Evolutionary conservation across 2,329 filamentous ascomycete species (phyloP).

Genomic region (Tolypocladium endophyticum): DNA sequence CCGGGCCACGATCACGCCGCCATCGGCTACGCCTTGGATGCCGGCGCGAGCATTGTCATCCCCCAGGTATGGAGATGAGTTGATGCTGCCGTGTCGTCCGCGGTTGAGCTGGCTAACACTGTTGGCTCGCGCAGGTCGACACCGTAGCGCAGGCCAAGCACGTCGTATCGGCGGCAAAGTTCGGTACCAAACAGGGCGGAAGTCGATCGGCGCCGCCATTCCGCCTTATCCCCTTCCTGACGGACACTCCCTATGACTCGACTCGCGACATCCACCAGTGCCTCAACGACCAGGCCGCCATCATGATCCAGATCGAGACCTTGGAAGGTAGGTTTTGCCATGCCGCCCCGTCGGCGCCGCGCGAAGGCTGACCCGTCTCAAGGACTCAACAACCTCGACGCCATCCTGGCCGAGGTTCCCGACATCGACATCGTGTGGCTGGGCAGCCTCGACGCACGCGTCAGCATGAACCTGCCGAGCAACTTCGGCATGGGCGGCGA

Average conservation of each 20-base stretch:
- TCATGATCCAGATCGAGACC: conserved; percentile 38
- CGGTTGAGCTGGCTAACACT: background rate
- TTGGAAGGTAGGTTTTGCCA: conserved; percentile 12
- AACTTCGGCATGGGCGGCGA: conserved; percentile 18
- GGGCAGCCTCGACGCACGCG: conserved; percentile 29
- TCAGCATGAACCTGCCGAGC: conserved; percentile 31
- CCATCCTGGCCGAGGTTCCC: conserved; percentile 32
- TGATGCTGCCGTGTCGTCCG: background rate
- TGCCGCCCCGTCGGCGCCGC: background rate
- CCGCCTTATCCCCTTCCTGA: conserved; percentile 27
- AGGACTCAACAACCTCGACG: conserved; percentile 36
- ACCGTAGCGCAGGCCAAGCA: conserved; percentile 34
- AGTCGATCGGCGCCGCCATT: conserved; percentile 35
- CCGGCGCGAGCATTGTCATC: conserved; percentile 35
- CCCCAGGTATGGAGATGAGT: conserved; percentile 19
- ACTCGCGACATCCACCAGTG: conserved; percentile 23
- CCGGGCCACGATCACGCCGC: conserved; percentile 34
- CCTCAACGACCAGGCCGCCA: conserved; percentile 34
- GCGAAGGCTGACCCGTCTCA: background rate
- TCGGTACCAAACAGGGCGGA: conserved; percentile 26
- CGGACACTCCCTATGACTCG: conserved; percentile 23
- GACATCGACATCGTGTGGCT: conserved; percentile 38
- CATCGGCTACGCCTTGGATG: conserved; percentile 36
- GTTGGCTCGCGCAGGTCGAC: conserved; percentile 19
- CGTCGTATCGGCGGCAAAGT: conserved; percentile 31